A percentile compares a stretch with the other conserved stretches of the same genome.
Evolutionary conservation across 495 filamentous ascomycete species (phyloP).

Genomic region (Parachaetomium inaequale): DNA sequence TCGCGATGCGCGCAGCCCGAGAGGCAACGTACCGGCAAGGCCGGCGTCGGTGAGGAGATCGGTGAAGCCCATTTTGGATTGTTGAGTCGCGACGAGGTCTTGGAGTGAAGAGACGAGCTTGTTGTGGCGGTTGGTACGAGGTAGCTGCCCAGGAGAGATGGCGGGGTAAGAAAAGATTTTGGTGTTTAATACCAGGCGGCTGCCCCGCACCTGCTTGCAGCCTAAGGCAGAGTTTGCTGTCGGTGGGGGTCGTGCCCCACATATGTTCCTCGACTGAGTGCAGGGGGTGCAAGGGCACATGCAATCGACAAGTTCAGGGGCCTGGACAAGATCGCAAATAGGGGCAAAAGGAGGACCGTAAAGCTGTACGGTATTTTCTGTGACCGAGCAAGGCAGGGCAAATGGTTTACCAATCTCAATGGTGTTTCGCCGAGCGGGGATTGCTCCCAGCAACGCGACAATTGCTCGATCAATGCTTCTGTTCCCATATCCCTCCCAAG

Average conservation of each 20-base stretch:
- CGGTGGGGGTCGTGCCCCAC: not conserved
- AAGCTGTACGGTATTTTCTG: no score
- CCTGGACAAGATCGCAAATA: no score
- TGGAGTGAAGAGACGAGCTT: constrained; percentile 6
- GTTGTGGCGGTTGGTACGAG: constrained; percentile 15
- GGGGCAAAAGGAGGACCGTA: no score
- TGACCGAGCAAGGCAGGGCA: no score
- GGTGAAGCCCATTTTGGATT: constrained; percentile 79
- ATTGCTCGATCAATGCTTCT: no score
- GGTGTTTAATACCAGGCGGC: constrained; percentile 9
- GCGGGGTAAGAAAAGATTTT: constrained; percentile 27
- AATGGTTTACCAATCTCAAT: no score
- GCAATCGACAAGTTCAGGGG: no score
- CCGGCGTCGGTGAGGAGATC: constrained; percentile 87
- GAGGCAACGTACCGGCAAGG: constrained; percentile 63
- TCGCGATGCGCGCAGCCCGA: not conserved
- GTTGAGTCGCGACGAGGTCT: constrained; percentile 13
- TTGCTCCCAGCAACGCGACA: no score
- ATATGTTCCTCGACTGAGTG: no score
- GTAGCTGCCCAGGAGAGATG: constrained; percentile 17
- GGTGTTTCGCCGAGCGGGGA: no score
- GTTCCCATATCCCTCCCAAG: no score
- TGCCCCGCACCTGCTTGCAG: constrained; percentile 6
- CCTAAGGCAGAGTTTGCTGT: constrained; percentile 16
- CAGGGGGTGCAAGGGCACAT: no score